phyloP scores from a whole-genome alignment of 345 rosid genomes.

The Triadica sebifera region DNA sequence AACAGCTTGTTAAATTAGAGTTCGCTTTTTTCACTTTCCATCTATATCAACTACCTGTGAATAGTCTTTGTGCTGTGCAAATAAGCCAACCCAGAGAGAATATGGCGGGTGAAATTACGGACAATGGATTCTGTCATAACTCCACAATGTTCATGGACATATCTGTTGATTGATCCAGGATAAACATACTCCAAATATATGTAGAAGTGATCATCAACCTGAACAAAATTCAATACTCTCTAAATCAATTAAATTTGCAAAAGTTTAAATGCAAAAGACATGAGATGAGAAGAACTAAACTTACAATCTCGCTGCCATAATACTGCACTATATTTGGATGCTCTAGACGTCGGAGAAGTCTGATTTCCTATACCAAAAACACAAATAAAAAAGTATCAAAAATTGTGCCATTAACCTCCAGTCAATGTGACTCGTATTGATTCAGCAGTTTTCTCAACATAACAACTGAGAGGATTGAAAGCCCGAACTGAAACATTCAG shows the following conservation, averaged over 20 bases:
- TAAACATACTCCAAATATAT: slow-evolving; percentile 58
- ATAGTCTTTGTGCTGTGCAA: slow-evolving; percentile 58
- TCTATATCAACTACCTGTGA: slow-evolving; percentile 48
- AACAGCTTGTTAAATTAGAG: slow-evolving; percentile 1
- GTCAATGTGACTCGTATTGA: neutral
- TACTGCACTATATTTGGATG: slow-evolving; percentile 76
- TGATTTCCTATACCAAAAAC: slow-evolving; percentile 50
- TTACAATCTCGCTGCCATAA: slow-evolving; percentile 65
- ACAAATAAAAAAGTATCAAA: neutral
- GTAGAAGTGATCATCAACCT: slow-evolving; percentile 64
- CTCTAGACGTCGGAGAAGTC: slow-evolving; percentile 41
- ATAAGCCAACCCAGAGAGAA: slow-evolving; percentile 58
- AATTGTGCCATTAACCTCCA: neutral
- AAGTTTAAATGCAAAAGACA: neutral
- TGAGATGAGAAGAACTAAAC: slow-evolving; percentile 9
- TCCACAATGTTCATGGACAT: slow-evolving; percentile 53
- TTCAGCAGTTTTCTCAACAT: neutral
- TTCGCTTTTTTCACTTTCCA: neutral
- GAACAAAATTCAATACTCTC: neutral
- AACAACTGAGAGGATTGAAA: slow-evolving; percentile 1
- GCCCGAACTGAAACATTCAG: neutral
- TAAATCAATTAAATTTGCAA: neutral
- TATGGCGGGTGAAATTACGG: slow-evolving; percentile 73
- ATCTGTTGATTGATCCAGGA: slow-evolving; percentile 66
- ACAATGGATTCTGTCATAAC: slow-evolving; percentile 60